Base-by-base conservation (phyloP, 1,284 basidiomycete species). In the Boletus smithii region DNA sequence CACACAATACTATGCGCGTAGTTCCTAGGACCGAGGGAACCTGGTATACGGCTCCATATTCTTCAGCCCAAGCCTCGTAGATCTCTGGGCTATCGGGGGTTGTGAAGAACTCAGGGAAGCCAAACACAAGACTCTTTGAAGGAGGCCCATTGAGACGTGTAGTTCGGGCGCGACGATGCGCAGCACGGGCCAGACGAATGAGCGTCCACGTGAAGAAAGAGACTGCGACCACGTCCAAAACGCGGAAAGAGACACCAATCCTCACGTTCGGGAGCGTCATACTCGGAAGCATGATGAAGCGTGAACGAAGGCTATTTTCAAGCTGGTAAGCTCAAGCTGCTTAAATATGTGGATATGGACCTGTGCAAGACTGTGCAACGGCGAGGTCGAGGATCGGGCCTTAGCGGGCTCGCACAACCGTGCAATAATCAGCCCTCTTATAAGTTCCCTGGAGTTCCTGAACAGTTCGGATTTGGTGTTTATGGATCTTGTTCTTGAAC, bases 11-110 rank as follows among this genome's bases (percentile, higher is more conserved):
- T 7, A 81, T 62, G 17, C 65, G 60, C 4, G 56, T 64, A 0
- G 62, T 58, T 3, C 79, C 79, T 7, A 83, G 59, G 0, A 64
- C 57, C 0, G 63, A 65, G 3, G 78, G 75, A 13, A 79, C 53
- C 39, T 63, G 57, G 56, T 67, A 81, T 1, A 72, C 75, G 5
- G 70, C 51, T 0, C 81, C 80, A 44, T 79, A 79, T 45, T 75
- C 54, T n/a, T 61, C 54, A 0, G 69, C 68, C 76, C 74, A 77
- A 8, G 60, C 36, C 44, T 76, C 73, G 38, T 70, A 72, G 1
- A 48, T 26, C 8, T 71, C 48, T 3, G 50, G 26, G 0, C 62
- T 62, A 32, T 74, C 69, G 0, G 67, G 47, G 1, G 61, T 48
- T 13, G 52, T 53, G 14, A 73, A 38, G 22, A 63, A 45, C 13